Conservation (phyloP, 495 filamentous ascomycete genomes). For the Trichoderma asperelloides region DNA sequence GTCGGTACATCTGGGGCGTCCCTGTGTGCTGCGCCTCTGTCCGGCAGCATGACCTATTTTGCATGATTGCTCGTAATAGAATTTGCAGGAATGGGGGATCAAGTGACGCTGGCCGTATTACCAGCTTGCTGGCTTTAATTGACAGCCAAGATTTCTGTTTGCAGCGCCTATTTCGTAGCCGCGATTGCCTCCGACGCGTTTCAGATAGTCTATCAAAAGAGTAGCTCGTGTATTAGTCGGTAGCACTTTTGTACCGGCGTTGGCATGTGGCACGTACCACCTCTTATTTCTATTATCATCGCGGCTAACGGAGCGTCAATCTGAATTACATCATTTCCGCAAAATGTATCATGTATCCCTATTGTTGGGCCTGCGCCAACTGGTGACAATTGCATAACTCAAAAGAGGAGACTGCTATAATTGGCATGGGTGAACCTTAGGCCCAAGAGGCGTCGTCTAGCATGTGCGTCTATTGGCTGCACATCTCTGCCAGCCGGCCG, state of each 20-base stretch:
- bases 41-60: background rate
- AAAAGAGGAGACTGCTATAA: background rate
- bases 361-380: background rate
- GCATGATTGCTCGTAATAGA: background rate
- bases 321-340: constrained; percentile 5
- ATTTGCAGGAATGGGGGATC: background rate
- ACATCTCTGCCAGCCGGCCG: background rate
- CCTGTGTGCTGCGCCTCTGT: background rate
- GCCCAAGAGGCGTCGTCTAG: background rate
- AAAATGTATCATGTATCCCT: background rate
- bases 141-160: background rate
- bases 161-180: background rate
- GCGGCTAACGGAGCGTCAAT: constrained; percentile 1
- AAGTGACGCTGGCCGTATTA: too few species aligned
- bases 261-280: constrained; percentile 3
- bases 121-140: too few species aligned
- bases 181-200: background rate
- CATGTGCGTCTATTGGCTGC: background rate
- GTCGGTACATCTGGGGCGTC: background rate
- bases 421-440: background rate
- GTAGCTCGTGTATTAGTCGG: background rate
- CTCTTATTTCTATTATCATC: constrained; percentile 3
- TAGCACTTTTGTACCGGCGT: background rate
- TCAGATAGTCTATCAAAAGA: background rate
- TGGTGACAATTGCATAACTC: background rate